Evolutionary conservation across 768 basidiomycete genomes (phyloP).

Genomic region (Lactarius evosmus): DNA sequence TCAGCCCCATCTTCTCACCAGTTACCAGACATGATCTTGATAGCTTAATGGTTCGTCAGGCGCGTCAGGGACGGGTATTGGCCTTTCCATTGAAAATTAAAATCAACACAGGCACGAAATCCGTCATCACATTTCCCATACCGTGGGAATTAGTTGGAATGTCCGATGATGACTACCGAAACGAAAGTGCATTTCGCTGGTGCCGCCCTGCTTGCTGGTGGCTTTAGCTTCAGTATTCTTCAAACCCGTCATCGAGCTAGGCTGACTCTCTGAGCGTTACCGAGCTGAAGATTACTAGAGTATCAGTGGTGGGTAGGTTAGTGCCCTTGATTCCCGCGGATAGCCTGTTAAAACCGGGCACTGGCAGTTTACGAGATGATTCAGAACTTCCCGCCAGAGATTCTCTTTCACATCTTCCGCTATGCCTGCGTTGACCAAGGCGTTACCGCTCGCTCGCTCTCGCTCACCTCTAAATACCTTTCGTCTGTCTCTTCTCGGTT

Average conservation of each 20-base stretch:
- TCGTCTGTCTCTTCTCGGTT: constrained; percentile 13
- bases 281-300: background rate
- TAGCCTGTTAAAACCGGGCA: background rate
- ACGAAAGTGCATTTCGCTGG: background rate
- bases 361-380: constrained; percentile 6
- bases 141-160: background rate
- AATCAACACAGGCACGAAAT: too few species aligned
- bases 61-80: background rate
- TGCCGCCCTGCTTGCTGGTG: background rate
- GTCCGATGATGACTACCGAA: background rate
- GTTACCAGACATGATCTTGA: background rate
- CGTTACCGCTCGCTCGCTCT: constrained; percentile 19
- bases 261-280: background rate
- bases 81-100: too few species aligned
- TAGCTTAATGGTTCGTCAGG: background rate
- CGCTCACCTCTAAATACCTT: constrained; percentile 18
- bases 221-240: background rate
- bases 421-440: constrained; percentile 21
- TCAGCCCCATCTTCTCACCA: background rate
- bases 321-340: background rate
- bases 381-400: constrained; percentile 19
- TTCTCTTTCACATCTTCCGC: constrained; percentile 19
- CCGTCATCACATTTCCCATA: too few species aligned
- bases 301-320: background rate
- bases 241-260: background rate